Conservation (phyloP, 495 filamentous ascomycete genomes). For the Choiromyces venosus region DNA sequence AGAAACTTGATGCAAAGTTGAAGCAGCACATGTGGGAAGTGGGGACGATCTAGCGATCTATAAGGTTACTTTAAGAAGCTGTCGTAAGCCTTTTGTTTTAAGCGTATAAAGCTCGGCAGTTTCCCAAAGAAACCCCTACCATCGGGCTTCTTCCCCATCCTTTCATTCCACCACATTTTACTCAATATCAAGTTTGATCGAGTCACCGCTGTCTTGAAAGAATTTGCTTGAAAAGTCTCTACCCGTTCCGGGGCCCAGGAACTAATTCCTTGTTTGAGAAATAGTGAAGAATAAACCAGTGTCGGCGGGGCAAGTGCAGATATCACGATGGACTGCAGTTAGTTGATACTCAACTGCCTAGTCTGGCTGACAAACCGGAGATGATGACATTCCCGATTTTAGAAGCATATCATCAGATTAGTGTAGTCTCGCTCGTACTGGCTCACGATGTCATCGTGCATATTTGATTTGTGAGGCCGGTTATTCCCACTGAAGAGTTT, state of each 20-base stretch:
- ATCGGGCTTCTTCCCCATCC: not conserved
- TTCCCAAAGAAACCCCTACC: not conserved
- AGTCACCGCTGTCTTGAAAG: not conserved
- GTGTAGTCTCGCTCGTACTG: not conserved
- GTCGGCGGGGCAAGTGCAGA: not conserved
- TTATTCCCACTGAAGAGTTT: not conserved
- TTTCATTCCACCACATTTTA: not conserved
- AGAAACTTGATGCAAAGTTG: not conserved
- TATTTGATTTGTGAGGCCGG: not conserved
- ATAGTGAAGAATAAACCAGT: not conserved
- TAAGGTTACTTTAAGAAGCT: not conserved
- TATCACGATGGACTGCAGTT: not conserved
- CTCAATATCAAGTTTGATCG: not conserved
- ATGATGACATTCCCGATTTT: not conserved
- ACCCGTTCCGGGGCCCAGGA: not conserved
- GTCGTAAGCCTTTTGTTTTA: not conserved
- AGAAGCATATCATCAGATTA: not conserved
- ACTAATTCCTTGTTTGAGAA: not conserved
- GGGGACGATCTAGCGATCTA: not conserved
- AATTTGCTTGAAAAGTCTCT: not conserved
- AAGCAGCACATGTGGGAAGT: not conserved
- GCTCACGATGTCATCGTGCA: not conserved
- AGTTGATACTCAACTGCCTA: not conserved
- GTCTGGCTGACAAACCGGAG: not conserved
- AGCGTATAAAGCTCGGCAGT: not conserved